Evolutionary conservation across 106 monocot species (phyloP), one percentile per base, ranked within the genome.

Genomic region (Dendrobium officinale): DNA sequence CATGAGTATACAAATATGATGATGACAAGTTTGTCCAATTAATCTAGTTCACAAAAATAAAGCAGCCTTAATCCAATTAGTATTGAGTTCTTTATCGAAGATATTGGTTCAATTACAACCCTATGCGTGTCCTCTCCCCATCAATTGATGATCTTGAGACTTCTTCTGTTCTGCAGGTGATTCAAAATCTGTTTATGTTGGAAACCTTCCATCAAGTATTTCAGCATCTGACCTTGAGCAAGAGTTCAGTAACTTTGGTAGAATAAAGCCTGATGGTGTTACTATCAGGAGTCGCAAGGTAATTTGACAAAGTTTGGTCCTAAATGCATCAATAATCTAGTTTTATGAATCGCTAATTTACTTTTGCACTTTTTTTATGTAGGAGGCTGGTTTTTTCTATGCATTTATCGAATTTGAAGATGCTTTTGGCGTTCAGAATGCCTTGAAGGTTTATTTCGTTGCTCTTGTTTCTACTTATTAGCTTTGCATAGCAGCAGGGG

Each of bases 401-500:
- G 92, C 90, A 5, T 95, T 95, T 59, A 77, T 95, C 27, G 95
- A 95, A 79, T 95, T 86, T 77, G 95, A 90, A 85, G 92, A 95
- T 75, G 66, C 80, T 24, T 22, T 10, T 79, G 88, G 90, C 24
- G 89, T 91, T 51, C 87, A 88, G 37, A 95, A 95, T 88, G 92
- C 95, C n/a, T 72, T 95, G 15, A 81, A 91, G 92, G 95, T 95
- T 31, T 80, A 75, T 82, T 24, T 26, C 26, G 20, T 72, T 72
- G 29, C 20, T 40, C 72, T 72, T 37, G 4, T 72, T 40, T 27
- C 11, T 72, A 9, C 16, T 72, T 33, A 72, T 72, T 33, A 72
- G 26, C 51, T 13, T 51, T 51, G 15, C 51, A 51, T 51, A 51
- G 51, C 51, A 51, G 51, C 3, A 51, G 51, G 51, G 51, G 51